Conservation (phyloP, 2,329 filamentous ascomycete species). For the Colletotrichum chrysophilum region DNA sequence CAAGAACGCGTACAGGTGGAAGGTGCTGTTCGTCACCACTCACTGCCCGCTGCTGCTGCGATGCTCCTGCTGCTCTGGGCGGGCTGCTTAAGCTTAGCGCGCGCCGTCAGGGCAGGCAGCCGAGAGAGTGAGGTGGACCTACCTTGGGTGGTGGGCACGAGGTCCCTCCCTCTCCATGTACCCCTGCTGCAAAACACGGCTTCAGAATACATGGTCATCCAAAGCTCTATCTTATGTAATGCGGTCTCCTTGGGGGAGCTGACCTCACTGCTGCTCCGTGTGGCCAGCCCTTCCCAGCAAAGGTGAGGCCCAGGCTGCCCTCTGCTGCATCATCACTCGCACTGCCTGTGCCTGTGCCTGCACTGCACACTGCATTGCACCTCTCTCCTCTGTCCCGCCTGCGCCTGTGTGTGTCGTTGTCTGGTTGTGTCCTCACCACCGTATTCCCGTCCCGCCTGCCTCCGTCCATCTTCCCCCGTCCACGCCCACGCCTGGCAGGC, state of each 20-base stretch:
- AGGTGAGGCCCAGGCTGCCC: conserved; percentile 15
- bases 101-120: background rate
- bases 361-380: background rate
- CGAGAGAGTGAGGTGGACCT: background rate
- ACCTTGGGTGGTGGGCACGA: background rate
- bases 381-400: background rate
- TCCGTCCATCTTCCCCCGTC: background rate
- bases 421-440: background rate
- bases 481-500: background rate
- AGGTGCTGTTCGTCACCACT: background rate
- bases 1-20: conserved; percentile 1
- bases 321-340: conserved; percentile 19
- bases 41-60: background rate
- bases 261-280: background rate
- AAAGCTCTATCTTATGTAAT: background rate
- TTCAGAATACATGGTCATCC: background rate
- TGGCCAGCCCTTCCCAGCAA: conserved; percentile 7
- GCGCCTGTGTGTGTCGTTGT: background rate
- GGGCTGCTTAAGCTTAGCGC: background rate
- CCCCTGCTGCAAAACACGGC: background rate
- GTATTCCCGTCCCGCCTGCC: background rate
- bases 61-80: background rate
- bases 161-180: background rate
- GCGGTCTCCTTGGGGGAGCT: background rate
- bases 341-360: background rate